Conservation (phyloP, 371 early-diverging fungal genomes). For the Mortierella sp. region DNA sequence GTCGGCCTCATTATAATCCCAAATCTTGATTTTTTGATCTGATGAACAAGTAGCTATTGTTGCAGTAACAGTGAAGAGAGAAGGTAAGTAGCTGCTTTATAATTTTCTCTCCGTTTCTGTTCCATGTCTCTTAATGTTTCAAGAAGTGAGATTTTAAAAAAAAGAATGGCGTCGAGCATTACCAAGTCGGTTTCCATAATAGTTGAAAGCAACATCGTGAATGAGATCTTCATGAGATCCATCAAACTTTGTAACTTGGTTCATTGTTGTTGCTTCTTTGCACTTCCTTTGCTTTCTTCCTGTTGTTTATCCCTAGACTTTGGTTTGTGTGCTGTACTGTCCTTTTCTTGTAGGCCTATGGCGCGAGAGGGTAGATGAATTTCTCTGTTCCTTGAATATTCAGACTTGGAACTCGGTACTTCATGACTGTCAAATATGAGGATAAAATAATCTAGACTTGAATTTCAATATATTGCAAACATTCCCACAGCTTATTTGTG, state of each 20-base stretch:
- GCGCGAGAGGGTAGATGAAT: background rate
- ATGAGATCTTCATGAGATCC: slow-evolving; percentile 94
- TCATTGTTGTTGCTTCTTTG: slow-evolving; percentile 40
- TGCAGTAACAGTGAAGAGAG: background rate
- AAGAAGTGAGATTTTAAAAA: background rate
- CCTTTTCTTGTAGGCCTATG: background rate
- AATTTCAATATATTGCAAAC: no score
- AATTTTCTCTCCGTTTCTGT: background rate
- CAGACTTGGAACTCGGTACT: no score
- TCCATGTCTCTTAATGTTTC: background rate
- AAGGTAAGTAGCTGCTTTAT: background rate
- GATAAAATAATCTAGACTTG: background rate
- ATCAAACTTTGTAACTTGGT: slow-evolving; percentile 72
- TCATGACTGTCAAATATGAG: background rate
- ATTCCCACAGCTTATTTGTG: background rate
- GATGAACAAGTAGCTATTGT: slow-evolving; percentile 83
- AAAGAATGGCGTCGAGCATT: background rate
- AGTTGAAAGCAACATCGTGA: slow-evolving; percentile 93
- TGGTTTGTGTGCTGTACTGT: background rate
- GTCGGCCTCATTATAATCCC: slow-evolving; percentile 81
- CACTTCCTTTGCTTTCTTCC: background rate
- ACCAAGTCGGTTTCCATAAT: slow-evolving; percentile 89
- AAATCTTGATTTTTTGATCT: slow-evolving; percentile 93
- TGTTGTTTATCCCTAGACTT: background rate
- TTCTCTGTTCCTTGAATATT: background rate